Percentiles rank a stretch among this genome's conserved stretches.
These are phyloP conservation scores for Solanum neorickii DNA, from an alignment of 257 asterid species.

Conservation along the genomic window DNA sequence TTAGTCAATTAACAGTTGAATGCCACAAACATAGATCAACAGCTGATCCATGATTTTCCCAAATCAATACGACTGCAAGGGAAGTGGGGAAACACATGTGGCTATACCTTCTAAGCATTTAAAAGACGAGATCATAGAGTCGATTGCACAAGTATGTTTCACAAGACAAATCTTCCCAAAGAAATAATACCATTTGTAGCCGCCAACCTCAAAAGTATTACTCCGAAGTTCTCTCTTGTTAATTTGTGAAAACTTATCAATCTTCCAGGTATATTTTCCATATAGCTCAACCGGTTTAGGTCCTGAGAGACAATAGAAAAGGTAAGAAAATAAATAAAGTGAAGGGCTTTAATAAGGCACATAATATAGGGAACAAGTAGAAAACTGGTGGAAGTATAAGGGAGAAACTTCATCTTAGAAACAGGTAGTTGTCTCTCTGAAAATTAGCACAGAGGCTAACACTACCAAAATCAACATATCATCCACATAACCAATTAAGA, in stretches of 20 bases:
- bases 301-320: slow-evolving; percentile 10
- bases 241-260: slow-evolving; percentile 36
- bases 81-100: not conserved
- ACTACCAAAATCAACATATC: not conserved
- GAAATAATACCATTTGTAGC: slow-evolving; percentile 34
- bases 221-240: slow-evolving; percentile 46
- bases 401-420: not conserved
- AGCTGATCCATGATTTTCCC: not conserved
- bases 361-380: not conserved
- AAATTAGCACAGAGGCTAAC: not conserved
- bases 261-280: slow-evolving; percentile 43
- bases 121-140: not conserved
- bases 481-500: not conserved
- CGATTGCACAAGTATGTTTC: not conserved
- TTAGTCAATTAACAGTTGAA: not conserved
- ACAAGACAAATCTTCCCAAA: not conserved
- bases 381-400: not conserved
- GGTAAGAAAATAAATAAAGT: not conserved
- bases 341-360: not conserved
- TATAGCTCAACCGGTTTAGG: slow-evolving; percentile 26
- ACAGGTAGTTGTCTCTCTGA: not conserved
- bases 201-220: slow-evolving; percentile 33
- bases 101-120: not conserved
- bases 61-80: not conserved
- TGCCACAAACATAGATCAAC: not conserved